These are phyloP conservation scores for Botryosphaeria dothidea DNA, from an alignment of 2,329 filamentous ascomycete genomes.

Conservation along the genomic window DNA sequence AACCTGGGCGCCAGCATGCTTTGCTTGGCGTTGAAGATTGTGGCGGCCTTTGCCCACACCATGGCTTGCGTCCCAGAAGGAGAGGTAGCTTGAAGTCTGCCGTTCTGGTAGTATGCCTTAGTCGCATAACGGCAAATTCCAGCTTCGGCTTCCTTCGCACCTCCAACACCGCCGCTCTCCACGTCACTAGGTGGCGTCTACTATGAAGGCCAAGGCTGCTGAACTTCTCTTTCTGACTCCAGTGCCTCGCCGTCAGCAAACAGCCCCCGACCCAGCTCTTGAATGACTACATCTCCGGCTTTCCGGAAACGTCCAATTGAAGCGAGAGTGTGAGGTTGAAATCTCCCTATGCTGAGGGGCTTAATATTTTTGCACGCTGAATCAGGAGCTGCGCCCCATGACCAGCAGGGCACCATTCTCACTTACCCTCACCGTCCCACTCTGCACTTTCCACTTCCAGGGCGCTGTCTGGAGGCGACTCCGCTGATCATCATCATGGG, in stretches of 20 bases:
- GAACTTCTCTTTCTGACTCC: neutral
- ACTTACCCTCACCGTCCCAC: neutral
- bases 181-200: neutral
- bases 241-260: neutral
- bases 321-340: neutral
- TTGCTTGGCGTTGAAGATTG: neutral
- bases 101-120: neutral
- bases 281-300: neutral
- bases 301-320: neutral
- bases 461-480: neutral
- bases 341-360: neutral
- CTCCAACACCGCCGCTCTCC: neutral
- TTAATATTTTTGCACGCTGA: neutral
- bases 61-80: neutral
- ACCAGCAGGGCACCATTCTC: neutral
- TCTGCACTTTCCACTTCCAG: neutral
- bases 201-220: neutral
- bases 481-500: neutral
- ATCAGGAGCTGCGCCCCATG: neutral
- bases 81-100: neutral
- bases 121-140: constrained; percentile 1
- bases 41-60: neutral
- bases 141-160: neutral
- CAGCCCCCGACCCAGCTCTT: neutral
- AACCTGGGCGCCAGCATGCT: neutral